A percentile compares a stretch with the other conserved stretches of the same genome.
phyloP scores from a whole-genome alignment of 164 flowering plant genomes.

The Malania oleifera region DNA sequence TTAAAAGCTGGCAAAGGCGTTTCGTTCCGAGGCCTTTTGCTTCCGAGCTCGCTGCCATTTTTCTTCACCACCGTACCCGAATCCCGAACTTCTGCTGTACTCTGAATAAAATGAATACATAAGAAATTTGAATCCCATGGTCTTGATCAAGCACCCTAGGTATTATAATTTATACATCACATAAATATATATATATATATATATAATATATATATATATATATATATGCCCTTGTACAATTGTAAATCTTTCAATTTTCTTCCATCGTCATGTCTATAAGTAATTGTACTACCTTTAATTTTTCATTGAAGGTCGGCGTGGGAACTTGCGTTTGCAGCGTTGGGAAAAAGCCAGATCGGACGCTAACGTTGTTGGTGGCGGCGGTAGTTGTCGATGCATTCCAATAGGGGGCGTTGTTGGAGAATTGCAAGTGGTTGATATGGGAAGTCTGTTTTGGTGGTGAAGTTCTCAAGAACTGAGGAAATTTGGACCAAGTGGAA shows the following conservation, averaged over 20 bases:
- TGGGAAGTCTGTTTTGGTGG: conserved; percentile 40
- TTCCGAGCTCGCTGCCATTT: conserved; percentile 39
- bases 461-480: conserved; percentile 45
- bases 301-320: conserved; percentile 22
- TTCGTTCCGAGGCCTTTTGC: conserved; percentile 65
- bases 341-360: conserved; percentile 24
- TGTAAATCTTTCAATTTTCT: too few species aligned
- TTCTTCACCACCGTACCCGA: conserved; percentile 37
- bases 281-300: conserved; percentile 6
- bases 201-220: too few species aligned
- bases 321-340: conserved; percentile 24
- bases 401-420: conserved; percentile 69
- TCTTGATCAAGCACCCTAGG: too few species aligned
- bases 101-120: conserved; percentile 17
- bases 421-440: conserved; percentile 52
- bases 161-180: too few species aligned
- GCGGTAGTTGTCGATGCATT: conserved; percentile 49
- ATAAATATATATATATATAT: too few species aligned
- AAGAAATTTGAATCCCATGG: conserved; percentile 2
- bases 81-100: conserved; percentile 36
- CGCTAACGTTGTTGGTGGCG: conserved; percentile 14
- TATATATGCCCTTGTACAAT: too few species aligned
- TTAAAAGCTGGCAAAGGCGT: conserved; percentile 80
- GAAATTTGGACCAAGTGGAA: conserved; percentile 42
- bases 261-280: too few species aligned